Evolutionary conservation across 2,329 filamentous ascomycete species (phyloP).

Genomic region (Blumeriella jaapii): DNA sequence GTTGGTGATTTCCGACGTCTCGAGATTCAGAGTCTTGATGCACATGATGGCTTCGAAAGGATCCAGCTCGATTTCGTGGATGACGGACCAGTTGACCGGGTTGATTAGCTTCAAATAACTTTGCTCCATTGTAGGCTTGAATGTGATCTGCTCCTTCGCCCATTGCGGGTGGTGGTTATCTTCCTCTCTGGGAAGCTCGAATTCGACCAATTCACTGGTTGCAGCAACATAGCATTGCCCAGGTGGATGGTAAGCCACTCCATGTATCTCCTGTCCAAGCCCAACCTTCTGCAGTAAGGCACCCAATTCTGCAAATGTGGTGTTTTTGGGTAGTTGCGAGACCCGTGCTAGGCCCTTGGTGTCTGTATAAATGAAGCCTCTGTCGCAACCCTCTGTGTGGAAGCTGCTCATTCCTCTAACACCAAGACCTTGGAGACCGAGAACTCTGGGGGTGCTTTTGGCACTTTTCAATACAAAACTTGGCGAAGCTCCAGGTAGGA

Average conservation of each 20-base stretch:
- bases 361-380: slow-evolving; percentile 76
- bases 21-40: slow-evolving; percentile 72
- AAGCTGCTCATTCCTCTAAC: slow-evolving; percentile 65
- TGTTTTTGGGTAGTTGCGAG: slow-evolving; percentile 55
- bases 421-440: slow-evolving; percentile 57
- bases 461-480: slow-evolving; percentile 75
- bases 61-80: slow-evolving; percentile 66
- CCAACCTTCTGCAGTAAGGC: slow-evolving; percentile 63
- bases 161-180: slow-evolving; percentile 64
- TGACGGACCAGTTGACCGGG: slow-evolving; percentile 63
- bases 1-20: slow-evolving; percentile 83
- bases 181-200: slow-evolving; percentile 78
- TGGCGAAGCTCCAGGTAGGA: slow-evolving; percentile 69
- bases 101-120: slow-evolving; percentile 70
- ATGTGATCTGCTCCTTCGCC: slow-evolving; percentile 52
- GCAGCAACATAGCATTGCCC: slow-evolving; percentile 67
- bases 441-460: slow-evolving; percentile 61
- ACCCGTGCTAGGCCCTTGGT: slow-evolving; percentile 60
- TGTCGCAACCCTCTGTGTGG: slow-evolving; percentile 64
- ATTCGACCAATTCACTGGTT: slow-evolving; percentile 55
- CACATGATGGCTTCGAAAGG: slow-evolving; percentile 67
- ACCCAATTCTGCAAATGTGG: slow-evolving; percentile 61
- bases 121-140: slow-evolving; percentile 58
- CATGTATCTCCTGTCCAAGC: slow-evolving; percentile 58
- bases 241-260: slow-evolving; percentile 64